phyloP scores from a whole-genome alignment of 805 yeast species.

The Candida parachauliodes region DNA sequence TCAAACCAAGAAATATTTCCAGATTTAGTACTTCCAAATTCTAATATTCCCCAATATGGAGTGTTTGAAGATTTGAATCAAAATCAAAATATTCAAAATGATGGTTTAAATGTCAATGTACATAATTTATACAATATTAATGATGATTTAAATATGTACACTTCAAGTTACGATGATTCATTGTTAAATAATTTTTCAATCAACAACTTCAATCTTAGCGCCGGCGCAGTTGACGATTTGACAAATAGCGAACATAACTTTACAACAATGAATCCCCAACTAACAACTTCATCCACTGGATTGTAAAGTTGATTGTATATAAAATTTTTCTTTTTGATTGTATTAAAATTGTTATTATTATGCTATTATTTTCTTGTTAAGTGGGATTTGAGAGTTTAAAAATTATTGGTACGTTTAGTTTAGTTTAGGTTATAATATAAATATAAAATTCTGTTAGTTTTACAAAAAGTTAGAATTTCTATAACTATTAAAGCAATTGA shows the following conservation, averaged over 20 bases:
- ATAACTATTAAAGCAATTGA: no score
- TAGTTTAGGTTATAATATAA: no score
- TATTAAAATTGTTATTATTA: background rate
- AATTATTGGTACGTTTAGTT: no score
- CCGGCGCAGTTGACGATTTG: conserved; percentile 6
- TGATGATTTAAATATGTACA: conserved; percentile 2
- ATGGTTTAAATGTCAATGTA: background rate
- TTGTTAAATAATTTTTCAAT: conserved; percentile 1
- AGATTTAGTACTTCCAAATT: background rate
- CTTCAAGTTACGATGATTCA: conserved; percentile 1
- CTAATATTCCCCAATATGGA: background rate
- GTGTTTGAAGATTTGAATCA: conserved; percentile 5
- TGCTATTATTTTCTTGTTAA: no score
- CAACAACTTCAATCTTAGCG: conserved; percentile 3
- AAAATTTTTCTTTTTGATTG: background rate
- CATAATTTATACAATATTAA: no score
- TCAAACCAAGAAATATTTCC: background rate
- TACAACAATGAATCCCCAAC: conserved; percentile 4
- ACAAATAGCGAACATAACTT: background rate
- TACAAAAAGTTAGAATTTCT: no score
- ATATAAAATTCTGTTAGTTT: no score
- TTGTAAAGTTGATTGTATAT: conserved; percentile 5
- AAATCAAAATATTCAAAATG: background rate
- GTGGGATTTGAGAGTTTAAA: no score
- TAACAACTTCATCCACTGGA: conserved; percentile 6